Evolutionary conservation across 768 basidiomycete genomes (phyloP).

Genomic region (Hortiboletus campestris): DNA sequence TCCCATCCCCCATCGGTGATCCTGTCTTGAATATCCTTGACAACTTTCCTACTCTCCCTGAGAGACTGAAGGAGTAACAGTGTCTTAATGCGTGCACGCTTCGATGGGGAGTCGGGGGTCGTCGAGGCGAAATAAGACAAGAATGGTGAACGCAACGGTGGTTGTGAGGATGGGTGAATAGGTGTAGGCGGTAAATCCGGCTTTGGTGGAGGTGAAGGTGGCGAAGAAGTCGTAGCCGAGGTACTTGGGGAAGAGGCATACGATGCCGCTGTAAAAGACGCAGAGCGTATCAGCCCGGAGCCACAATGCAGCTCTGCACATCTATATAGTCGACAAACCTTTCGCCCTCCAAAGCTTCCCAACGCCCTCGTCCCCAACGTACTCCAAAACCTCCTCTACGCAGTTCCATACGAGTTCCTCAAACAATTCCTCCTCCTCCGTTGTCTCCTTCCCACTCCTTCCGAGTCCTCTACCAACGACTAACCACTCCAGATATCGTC

Average conservation of each 20-base stretch:
- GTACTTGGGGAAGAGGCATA: constrained; percentile 42
- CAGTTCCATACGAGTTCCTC: constrained; percentile 58
- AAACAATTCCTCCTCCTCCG: constrained; percentile 46
- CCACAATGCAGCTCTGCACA: background rate
- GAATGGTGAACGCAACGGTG: constrained; percentile 22
- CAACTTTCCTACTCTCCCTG: constrained; percentile 14
- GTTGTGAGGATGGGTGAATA: background rate
- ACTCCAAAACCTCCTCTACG: constrained; percentile 49
- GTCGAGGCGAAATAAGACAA: constrained; percentile 79
- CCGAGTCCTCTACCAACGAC: constrained; percentile 59
- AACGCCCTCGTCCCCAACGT: constrained; percentile 48
- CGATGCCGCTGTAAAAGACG: constrained; percentile 43
- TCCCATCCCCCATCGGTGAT: constrained; percentile 31
- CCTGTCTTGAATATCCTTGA: constrained; percentile 19
- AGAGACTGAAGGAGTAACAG: constrained; percentile 69
- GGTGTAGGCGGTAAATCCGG: constrained; percentile 1
- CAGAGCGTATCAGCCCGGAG: background rate
- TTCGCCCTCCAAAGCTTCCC: constrained; percentile 72
- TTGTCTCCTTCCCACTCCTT: constrained; percentile 23
- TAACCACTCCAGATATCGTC: constrained; percentile 77
- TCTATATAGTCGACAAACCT: constrained; percentile 36
- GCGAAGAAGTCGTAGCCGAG: background rate
- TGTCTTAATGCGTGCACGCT: constrained; percentile 69
- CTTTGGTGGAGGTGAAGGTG: constrained; percentile 11
- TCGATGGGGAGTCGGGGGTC: constrained; percentile 75